Evolutionary conservation across 176 grass and related monocot genomes (phyloP), one percentile per base, ranked within the genome.

Genomic region (Bonia amplexicaulis): DNA sequence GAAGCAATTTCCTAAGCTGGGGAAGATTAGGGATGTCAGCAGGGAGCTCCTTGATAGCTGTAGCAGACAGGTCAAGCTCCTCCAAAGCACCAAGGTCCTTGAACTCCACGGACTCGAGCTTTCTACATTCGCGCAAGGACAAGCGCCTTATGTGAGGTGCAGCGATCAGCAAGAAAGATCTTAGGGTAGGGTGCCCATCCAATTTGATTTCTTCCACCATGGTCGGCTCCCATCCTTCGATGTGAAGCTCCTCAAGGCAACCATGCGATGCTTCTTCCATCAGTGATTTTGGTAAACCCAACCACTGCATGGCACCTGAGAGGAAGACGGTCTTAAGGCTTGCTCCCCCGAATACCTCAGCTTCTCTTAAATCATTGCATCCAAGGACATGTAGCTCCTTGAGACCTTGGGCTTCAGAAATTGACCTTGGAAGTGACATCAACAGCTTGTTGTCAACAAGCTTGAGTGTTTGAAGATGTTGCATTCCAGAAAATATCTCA

Each of bases 11-110:
- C 47, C 27, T 80, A 68, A 89, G 81, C 10, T 22, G 0, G 0
- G 87, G 61, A 0, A 22, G 4, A 14, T 85, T 88, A 19, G 22
- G 39, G 60, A 85, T 75, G 0, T 12, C 2, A 0, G 2, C 69
- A 9, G 26, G 29, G 27, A 89, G 15, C 15, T 89, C 87, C 26
- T 57, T 73, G 39, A 89, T 77, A 67, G 26, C 1, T 0, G 75
- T 84, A 29, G 19, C 11, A 3, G 87, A 84, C 0, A 89, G 16
- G 31, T 84, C 60, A 1, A 89, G 14, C 1, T 80, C 81, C 35
- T 84, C 81, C 22, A 89, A 29, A 49, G 40, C 59, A 69, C 1
- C 69, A 40, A 69, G 39, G 0, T 80, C 15, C 47, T 22, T 89
- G 3, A 89, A 49, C 6, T 89, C 48, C 0, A 89, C 6, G 4